Percentiles rank a stretch among this genome's conserved stretches.
Evolutionary conservation across 2,329 filamentous ascomycete species (phyloP).

Genomic region (Ascocoryne sarcoides): DNA sequence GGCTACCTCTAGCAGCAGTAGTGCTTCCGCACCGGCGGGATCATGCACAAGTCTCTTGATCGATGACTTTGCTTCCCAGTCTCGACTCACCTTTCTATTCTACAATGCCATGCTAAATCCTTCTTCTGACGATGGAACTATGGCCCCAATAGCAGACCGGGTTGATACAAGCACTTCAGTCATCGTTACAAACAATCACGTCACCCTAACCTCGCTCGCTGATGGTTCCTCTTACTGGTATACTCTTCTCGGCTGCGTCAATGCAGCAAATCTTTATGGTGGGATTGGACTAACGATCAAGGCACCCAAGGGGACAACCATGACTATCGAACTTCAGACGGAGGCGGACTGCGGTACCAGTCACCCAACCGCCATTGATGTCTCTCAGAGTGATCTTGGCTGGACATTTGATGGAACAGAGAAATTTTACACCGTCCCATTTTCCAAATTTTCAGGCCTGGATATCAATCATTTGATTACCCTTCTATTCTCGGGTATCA

Average conservation of each 20-base stretch:
- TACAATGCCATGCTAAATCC: slow-evolving; percentile 50
- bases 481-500: slow-evolving; percentile 41
- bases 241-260: slow-evolving; percentile 45
- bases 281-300: slow-evolving; percentile 48
- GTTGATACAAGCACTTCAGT: slow-evolving; percentile 34
- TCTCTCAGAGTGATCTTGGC: slow-evolving; percentile 39
- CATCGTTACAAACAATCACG: slow-evolving; percentile 41
- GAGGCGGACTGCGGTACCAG: slow-evolving; percentile 32
- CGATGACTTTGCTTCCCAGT: slow-evolving; percentile 55
- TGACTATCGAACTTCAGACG: slow-evolving; percentile 43
- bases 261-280: slow-evolving; percentile 40
- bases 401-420: slow-evolving; percentile 54
- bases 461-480: slow-evolving; percentile 44
- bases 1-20: not conserved
- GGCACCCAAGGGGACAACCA: slow-evolving; percentile 41
- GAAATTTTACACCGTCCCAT: slow-evolving; percentile 49
- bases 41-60: slow-evolving; percentile 38
- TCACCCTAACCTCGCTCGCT: slow-evolving; percentile 41
- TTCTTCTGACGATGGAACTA: slow-evolving; percentile 47
- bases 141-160: slow-evolving; percentile 28
- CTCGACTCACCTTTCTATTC: slow-evolving; percentile 49
- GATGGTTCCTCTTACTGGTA: slow-evolving; percentile 47
- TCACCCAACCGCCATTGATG: slow-evolving; percentile 22
- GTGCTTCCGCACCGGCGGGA: slow-evolving; percentile 8
- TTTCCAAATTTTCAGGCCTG: slow-evolving; percentile 41